Evolutionary conservation across 352 stramenopile genomes (phyloP), one percentile per base, ranked within the genome.

Genomic region (Phytophthora idaei): DNA sequence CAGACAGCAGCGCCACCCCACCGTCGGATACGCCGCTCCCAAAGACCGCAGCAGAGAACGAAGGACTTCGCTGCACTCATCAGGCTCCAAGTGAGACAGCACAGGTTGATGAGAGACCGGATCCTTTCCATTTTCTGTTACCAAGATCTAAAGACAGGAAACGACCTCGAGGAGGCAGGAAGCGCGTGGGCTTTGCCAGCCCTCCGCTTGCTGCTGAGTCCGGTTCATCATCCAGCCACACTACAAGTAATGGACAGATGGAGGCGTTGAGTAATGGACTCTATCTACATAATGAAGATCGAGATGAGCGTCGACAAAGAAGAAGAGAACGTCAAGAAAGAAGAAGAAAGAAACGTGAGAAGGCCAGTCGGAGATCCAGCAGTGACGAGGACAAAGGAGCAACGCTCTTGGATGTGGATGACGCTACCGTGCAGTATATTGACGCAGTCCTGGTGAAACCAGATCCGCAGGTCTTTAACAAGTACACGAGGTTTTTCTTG

Each of bases 401-500:
- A 5, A 76, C 64, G 42, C 52, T 82, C 2, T 52, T 78, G 58
- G 64, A 72, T 60, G 74, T 80, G 8, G 74, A 82, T 39, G 82
- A 89, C 12, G 71, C 80, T 50, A 89, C 85, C 25, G 83, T 89
- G 46, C 77, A 85, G 44, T 93, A 92, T 73, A 86, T 94, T 3
- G 80, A 92, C 28, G 82, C 78, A 10, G 84, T 89, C 52, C 61
- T 94, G 44, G 73, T 93, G 59, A 86, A 91, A 71, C 83, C 84
- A 0, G 85, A 92, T 57, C 47, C 76, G 10, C 71, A 90, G 34
- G 83, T 94, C 34, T 92, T 94, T 57, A 93, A 90, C 67, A 80
- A 76, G 57, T 92, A 91, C 62, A 93, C 86, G 17, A 71, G 84
- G 3, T 92, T 85, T 73, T 96, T 96, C 64, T 61, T 92, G 34